Evolutionary conservation across 768 basidiomycete species (phyloP).

Genomic region (Pisolithus microcarpus): DNA sequence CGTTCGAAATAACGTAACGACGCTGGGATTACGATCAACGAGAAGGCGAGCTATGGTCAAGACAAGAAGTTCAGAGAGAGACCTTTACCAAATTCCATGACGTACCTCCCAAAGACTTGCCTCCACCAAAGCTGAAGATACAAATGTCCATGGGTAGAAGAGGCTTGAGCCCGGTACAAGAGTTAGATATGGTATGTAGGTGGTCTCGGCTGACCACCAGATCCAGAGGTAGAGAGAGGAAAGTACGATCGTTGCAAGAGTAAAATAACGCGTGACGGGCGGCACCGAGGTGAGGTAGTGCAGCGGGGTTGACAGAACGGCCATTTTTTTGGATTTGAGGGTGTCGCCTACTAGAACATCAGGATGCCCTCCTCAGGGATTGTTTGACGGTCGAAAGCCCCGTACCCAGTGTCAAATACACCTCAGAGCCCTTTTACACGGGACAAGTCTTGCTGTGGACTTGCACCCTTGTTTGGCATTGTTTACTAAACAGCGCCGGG

Average conservation of each 20-base stretch:
- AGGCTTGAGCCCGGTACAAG: slow-evolving; percentile 75
- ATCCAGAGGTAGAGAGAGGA: slow-evolving; percentile 62
- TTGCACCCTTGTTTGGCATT: slow-evolving; percentile 13
- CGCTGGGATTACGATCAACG: slow-evolving; percentile 72
- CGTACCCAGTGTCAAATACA: neutral
- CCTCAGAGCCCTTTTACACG: neutral
- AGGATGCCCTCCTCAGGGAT: slow-evolving; percentile 2
- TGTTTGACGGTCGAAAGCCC: neutral
- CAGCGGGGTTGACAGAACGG: slow-evolving; percentile 65
- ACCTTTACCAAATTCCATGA: slow-evolving; percentile 7
- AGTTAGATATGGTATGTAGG: slow-evolving; percentile 59
- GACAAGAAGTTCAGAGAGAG: slow-evolving; percentile 2
- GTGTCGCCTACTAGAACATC: slow-evolving; percentile 10
- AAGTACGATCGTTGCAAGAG: slow-evolving; percentile 49
- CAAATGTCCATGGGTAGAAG: slow-evolving; percentile 88
- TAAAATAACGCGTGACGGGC: slow-evolving; percentile 70
- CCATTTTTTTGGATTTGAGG: slow-evolving; percentile 41
- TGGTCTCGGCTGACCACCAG: slow-evolving; percentile 43
- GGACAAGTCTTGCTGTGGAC: neutral
- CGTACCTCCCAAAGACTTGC: slow-evolving; percentile 76
- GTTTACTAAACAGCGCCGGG: slow-evolving; percentile 12
- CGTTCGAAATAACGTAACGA: slow-evolving; percentile 88
- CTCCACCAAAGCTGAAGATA: slow-evolving; percentile 87
- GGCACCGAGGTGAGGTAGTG: slow-evolving; percentile 66
- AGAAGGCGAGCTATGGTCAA: slow-evolving; percentile 56